Evolutionary conservation across 2,329 filamentous ascomycete species (phyloP), one percentile per base, ranked within the genome.

Genomic region (Samsoniella hepiali): DNA sequence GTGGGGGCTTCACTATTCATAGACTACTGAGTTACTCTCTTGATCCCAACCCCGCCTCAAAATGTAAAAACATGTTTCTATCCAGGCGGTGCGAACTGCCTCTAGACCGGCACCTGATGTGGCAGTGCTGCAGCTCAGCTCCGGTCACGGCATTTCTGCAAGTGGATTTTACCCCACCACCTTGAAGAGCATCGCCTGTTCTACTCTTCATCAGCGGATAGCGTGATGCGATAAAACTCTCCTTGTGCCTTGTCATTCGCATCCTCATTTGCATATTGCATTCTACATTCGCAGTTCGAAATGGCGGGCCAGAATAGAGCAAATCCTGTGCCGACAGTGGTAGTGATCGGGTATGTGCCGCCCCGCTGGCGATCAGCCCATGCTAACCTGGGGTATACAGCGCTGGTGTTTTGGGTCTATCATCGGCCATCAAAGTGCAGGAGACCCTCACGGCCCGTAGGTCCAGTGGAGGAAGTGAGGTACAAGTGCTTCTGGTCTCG

Each of bases 381-480:
- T 40, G 50, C 59, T 55, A 55, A 63, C 44, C 11, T 32, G 40
- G n/a, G 10, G 8, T 11, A 4, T 17, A 32, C 10, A 85, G 83
- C 56, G 82, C 82, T 67, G 83, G 83, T 27, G 77, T 85, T 42
- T 81, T 80, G 49, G 83, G 83, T 62, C 75, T 85, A 22, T 80
- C 78, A 65, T 73, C 74, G 49, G 82, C 82, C 53, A 69, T 84
- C 22, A 76, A 75, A 36, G 74, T 83, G 54, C 81, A 82, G 50
- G 55, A 68, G 13, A 55, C 66, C 0, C 53, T 70, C 27, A 56
- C 62, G 8, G 44, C 67, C 7, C 58, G 58, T 6, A 27, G 36
- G 8, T 29, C 56, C 3, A 32, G 36, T n/a, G 31, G 38, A 9
- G 9, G 3, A 22, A 36, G 13, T 32, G 49, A 61, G 2, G 11